Conservation (phyloP, 495 filamentous ascomycete genomes). For the Lichenothelia convexa region DNA sequence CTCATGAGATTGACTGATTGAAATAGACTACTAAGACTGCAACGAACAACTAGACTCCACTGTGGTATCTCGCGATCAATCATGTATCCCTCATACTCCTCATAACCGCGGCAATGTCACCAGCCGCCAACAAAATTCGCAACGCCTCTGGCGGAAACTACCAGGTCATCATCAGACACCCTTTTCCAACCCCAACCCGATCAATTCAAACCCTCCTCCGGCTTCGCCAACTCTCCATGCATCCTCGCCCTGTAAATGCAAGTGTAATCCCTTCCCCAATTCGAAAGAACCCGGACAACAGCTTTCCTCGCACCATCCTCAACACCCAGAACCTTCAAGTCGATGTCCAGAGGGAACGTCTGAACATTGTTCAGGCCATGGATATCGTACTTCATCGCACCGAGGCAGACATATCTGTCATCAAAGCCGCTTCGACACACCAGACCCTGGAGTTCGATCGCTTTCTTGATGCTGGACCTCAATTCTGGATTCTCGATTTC, state of each 20-base stretch:
- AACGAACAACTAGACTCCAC: no score
- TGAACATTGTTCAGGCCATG: slow-evolving; percentile 26
- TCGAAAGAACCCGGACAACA: slow-evolving; percentile 31
- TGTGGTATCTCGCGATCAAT: no score
- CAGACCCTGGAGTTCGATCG: not conserved
- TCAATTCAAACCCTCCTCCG: no score
- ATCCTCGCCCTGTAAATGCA: slow-evolving; percentile 43
- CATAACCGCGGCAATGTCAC: no score
- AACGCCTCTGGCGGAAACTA: no score
- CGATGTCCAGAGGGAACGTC: slow-evolving; percentile 23
- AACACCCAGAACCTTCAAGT: slow-evolving; percentile 18
- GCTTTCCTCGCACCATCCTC: slow-evolving; percentile 21
- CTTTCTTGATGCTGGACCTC: not conserved
- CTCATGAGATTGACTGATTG: no score
- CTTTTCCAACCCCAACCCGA: no score
- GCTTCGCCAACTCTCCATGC: no score
- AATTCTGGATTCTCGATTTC: slow-evolving; percentile 19
- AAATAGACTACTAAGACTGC: no score
- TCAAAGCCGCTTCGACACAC: not conserved
- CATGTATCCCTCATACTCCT: no score
- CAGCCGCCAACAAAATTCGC: no score
- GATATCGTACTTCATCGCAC: slow-evolving; percentile 32
- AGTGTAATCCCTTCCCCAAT: slow-evolving; percentile 36
- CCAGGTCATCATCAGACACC: no score
- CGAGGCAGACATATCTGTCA: slow-evolving; percentile 31